These are phyloP conservation scores for Debaryomyces robertsiae DNA, from an alignment of 1,139 yeast species.

Conservation along the genomic window DNA sequence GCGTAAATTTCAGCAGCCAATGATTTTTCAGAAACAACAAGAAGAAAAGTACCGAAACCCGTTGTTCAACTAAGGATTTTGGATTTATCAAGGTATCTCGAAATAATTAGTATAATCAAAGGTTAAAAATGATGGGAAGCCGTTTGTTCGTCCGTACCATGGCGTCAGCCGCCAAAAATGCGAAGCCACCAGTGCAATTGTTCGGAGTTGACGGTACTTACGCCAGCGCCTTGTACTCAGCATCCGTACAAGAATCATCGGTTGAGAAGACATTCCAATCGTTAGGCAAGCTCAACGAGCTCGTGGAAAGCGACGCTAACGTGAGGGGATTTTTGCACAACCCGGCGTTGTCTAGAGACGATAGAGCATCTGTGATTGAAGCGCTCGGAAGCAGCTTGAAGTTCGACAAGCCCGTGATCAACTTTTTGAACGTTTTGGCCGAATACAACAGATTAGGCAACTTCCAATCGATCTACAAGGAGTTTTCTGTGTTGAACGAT, in stretches of 20 bases:
- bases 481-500: slow-evolving; percentile 78
- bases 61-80: slow-evolving; percentile 7
- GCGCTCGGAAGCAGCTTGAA: slow-evolving; percentile 57
- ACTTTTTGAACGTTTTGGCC: slow-evolving; percentile 82
- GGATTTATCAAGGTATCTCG: slow-evolving; percentile 3
- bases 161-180: slow-evolving; percentile 63
- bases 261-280: slow-evolving; percentile 73
- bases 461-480: slow-evolving; percentile 64
- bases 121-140: slow-evolving; percentile 49
- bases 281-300: slow-evolving; percentile 57
- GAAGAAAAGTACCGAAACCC: slow-evolving; percentile 10
- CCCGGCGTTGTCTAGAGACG: slow-evolving; percentile 81
- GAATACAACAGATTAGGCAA: slow-evolving; percentile 91
- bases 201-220: slow-evolving; percentile 96
- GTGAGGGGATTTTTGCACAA: slow-evolving; percentile 64
- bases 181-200: slow-evolving; percentile 89
- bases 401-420: slow-evolving; percentile 74
- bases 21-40: slow-evolving; percentile 7
- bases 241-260: slow-evolving; percentile 82
- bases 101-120: slow-evolving; percentile 5
- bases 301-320: slow-evolving; percentile 65
- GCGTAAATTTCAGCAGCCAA: slow-evolving; percentile 14
- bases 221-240: slow-evolving; percentile 92
- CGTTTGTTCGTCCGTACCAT: slow-evolving; percentile 72
- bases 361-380: slow-evolving; percentile 72